Conservation (phyloP, 306 rosid genomes). For the Dryas octopetala region DNA sequence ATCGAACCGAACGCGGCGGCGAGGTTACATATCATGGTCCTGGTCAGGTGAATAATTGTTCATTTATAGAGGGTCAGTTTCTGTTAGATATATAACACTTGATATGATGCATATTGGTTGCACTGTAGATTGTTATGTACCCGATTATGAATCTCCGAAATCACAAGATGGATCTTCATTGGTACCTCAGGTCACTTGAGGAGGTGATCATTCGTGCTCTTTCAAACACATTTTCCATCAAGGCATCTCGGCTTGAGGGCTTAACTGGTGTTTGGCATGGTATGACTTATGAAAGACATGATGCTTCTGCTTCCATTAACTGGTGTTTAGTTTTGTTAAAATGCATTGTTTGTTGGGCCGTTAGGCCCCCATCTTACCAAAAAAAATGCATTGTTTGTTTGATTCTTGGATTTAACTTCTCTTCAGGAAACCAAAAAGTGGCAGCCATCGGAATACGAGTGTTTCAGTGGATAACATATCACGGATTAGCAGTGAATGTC, state of each 20-base stretch:
- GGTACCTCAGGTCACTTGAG: conserved; percentile 87
- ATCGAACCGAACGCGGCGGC: conserved; percentile 52
- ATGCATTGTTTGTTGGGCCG: not conserved
- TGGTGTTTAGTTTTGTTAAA: too few relatives aligned
- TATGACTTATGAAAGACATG: conserved; percentile 24
- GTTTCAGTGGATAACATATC: conserved; percentile 64
- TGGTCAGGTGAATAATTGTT: conserved; percentile 41
- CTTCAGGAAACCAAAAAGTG: conserved; percentile 73
- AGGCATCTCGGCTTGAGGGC: conserved; percentile 69
- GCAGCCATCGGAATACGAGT: conserved; percentile 74
- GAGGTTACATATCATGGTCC: conserved; percentile 58
- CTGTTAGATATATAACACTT: too few relatives aligned
- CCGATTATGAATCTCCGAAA: conserved; percentile 83
- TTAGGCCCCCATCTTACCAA: too few relatives aligned
- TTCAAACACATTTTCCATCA: conserved; percentile 65
- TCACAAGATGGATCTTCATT: conserved; percentile 84
- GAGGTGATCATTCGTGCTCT: conserved; percentile 77
- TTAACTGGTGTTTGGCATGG: conserved; percentile 94
- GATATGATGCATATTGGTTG: conserved; percentile 13
- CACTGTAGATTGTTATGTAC: conserved; percentile 72
- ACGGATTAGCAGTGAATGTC: conserved; percentile 72
- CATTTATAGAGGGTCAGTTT: not conserved
- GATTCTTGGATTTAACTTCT: not conserved
- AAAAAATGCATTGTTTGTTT: not conserved
- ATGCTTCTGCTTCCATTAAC: not conserved